phyloP scores from a whole-genome alignment of 257 asterid genomes.

The Linderniella brevidens region DNA sequence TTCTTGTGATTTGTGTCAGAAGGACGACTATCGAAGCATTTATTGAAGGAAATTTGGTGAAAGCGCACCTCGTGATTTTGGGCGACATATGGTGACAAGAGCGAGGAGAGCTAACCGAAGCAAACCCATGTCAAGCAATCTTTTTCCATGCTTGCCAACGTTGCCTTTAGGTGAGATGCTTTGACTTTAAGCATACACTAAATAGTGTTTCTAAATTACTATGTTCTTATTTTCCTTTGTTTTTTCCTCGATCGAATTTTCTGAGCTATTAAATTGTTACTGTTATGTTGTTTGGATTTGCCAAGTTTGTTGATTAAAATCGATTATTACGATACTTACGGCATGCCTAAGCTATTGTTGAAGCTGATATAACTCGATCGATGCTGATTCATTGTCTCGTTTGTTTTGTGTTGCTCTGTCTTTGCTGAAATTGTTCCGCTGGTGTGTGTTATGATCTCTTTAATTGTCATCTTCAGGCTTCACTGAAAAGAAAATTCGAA shows the following conservation, averaged over 20 bases:
- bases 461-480: no score
- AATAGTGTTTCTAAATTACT: neutral
- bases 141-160: constrained; percentile 14
- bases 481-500: constrained; percentile 10
- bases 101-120: constrained; percentile 14
- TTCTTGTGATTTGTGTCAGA: constrained; percentile 14
- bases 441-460: no score
- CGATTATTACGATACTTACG: no score
- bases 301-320: no score
- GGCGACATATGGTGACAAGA: constrained; percentile 11
- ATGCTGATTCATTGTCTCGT: no score
- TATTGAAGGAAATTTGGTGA: neutral
- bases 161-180: constrained; percentile 27
- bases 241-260: constrained; percentile 8
- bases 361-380: no score
- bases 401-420: no score
- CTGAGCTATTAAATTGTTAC: neutral
- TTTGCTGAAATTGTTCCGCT: no score
- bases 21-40: constrained; percentile 4
- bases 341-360: no score
- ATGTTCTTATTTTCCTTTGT: neutral
- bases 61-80: neutral
- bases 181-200: constrained; percentile 13
- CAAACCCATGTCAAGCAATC: constrained; percentile 28
- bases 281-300: neutral